A percentile compares a stretch with the other conserved stretches of the same genome.
Conservation (phyloP, 2,329 filamentous ascomycete species). For the Xylaria sp. region DNA sequence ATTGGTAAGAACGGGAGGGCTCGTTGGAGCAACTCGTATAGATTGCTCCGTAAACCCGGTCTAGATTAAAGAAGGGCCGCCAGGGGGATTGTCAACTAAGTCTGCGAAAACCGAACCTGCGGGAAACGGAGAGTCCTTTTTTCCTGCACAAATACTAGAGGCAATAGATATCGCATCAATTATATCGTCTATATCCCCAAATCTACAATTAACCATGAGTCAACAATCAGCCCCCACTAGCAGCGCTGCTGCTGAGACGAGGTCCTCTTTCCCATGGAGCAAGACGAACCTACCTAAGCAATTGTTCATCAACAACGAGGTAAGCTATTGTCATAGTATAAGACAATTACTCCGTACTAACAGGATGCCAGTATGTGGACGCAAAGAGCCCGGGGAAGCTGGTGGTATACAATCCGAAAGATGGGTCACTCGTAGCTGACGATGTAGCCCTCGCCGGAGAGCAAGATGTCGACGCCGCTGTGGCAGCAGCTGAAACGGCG, state of each 20-base stretch:
- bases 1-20: background rate
- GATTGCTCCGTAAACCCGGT: background rate
- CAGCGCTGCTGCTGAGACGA: background rate
- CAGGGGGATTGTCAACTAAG: background rate
- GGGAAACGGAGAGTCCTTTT: background rate
- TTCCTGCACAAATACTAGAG: background rate
- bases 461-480: slow-evolving; percentile 60
- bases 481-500: slow-evolving; percentile 60
- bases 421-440: slow-evolving; percentile 61
- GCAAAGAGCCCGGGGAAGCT: slow-evolving; percentile 59
- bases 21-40: background rate
- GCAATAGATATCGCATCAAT: background rate
- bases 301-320: slow-evolving; percentile 55
- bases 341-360: slow-evolving; percentile 8
- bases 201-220: slow-evolving; percentile 9
- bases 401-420: slow-evolving; percentile 60
- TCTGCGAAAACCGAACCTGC: background rate
- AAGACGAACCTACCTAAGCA: slow-evolving; percentile 52
- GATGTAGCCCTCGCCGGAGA: slow-evolving; percentile 59
- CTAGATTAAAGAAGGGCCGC: background rate
- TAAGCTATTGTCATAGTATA: slow-evolving; percentile 26
- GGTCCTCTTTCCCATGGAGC: slow-evolving; percentile 44
- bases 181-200: background rate
- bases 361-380: slow-evolving; percentile 50
- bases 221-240: slow-evolving; percentile 2